Percentiles rank a stretch among this genome's conserved stretches.
Evolutionary conservation across 306 rosid genomes (phyloP).

Genomic region (barrel medic (Medicago truncatula)): DNA sequence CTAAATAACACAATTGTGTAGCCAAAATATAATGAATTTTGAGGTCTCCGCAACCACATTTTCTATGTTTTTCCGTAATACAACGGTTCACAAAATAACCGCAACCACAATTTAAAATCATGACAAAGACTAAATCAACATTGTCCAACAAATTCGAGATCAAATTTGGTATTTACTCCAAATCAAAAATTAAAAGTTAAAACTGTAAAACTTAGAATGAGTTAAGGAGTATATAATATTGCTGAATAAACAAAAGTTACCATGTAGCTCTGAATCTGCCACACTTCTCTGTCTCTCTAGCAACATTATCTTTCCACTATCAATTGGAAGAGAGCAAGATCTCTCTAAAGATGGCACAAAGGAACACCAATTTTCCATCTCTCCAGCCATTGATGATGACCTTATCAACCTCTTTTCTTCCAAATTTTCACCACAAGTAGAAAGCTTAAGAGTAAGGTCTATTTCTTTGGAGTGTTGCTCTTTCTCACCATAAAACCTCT

Average conservation of each 20-base stretch:
- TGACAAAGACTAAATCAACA: too few relatives aligned
- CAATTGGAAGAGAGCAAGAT: slow-evolving; percentile 37
- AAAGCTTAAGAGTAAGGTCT: slow-evolving; percentile 43
- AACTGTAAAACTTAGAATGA: neutral
- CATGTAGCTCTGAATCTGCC: neutral
- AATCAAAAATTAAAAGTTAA: too few relatives aligned
- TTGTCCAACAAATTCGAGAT: too few relatives aligned
- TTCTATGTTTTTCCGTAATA: neutral
- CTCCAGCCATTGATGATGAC: slow-evolving; percentile 23
- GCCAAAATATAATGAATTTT: too few relatives aligned
- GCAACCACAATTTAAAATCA: neutral
- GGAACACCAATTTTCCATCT: neutral
- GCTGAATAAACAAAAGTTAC: slow-evolving; percentile 10
- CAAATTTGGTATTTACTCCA: too few relatives aligned
- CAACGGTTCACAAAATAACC: neutral
- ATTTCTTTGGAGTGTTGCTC: slow-evolving; percentile 7
- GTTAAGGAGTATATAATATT: neutral
- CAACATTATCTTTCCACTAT: slow-evolving; percentile 14
- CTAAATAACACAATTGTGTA: too few relatives aligned
- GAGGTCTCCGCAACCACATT: too few relatives aligned
- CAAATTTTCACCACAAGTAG: slow-evolving; percentile 35
- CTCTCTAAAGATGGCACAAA: slow-evolving; percentile 26
- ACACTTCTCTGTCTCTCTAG: slow-evolving; percentile 21
- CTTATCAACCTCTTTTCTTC: slow-evolving; percentile 39
- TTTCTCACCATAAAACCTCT: slow-evolving; percentile 19